phyloP scores from a whole-genome alignment of 2,329 filamentous ascomycete genomes.

The Tolypocladium guangdongense region DNA sequence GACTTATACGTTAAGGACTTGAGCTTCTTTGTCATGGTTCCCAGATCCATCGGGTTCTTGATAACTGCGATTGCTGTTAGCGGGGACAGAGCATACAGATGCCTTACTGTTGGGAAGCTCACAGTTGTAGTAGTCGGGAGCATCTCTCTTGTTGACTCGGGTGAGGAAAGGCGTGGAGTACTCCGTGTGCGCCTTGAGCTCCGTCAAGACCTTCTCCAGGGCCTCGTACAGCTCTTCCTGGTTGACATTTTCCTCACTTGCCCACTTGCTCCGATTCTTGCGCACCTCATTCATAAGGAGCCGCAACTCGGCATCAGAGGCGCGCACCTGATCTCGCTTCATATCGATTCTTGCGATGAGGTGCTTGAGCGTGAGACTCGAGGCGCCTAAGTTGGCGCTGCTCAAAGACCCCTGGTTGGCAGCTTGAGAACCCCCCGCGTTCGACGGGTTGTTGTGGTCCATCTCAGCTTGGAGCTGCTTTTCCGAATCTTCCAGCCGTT shows the following conservation, averaged over 20 bases:
- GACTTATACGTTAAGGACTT: conserved; percentile 70
- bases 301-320: conserved; percentile 85
- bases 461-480: conserved; percentile 94
- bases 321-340: conserved; percentile 80
- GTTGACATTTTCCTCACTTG: conserved; percentile 91
- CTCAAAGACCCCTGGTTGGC: conserved; percentile 81
- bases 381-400: conserved; percentile 88
- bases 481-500: conserved; percentile 92
- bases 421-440: conserved; percentile 36
- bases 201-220: conserved; percentile 89
- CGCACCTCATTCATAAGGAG: conserved; percentile 93
- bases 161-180: conserved; percentile 94
- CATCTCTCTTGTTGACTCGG: conserved; percentile 92
- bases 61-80: conserved; percentile 50
- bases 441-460: conserved; percentile 51
- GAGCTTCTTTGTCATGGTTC: conserved; percentile 96
- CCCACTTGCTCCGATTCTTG: conserved; percentile 98
- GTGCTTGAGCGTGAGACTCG: conserved; percentile 91
- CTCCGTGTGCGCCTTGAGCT: conserved; percentile 93
- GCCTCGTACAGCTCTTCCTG: conserved; percentile 98
- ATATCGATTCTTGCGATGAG: conserved; percentile 91
- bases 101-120: conserved; percentile 29
- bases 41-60: conserved; percentile 95
- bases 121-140: conserved; percentile 88
- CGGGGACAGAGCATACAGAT: not conserved